Evolutionary conservation across 2,329 filamentous ascomycete species (phyloP), one percentile per base, ranked within the genome.

Genomic region (Bipolaris oryzae): DNA sequence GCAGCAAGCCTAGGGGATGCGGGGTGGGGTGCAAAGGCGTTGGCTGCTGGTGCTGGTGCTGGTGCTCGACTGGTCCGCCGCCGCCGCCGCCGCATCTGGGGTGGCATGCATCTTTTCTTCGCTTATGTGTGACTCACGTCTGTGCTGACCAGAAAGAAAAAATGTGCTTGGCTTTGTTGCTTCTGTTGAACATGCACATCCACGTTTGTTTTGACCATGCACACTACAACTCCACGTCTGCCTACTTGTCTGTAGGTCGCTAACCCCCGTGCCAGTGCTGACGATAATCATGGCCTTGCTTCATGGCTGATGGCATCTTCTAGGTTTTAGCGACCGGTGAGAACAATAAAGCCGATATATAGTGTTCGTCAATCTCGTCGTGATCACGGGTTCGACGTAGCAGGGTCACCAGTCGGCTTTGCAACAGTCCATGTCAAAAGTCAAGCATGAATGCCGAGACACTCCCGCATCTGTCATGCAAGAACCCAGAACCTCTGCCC

Each of bases 101-200:
- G 50, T 46, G 47, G 53, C 59, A 41, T 55, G 34, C 46, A 33
- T 54, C 46, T 53, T 58, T 58, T 53, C 46, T 54, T 60, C 59
- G 64, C 54, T 34, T 60, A 68, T 68, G 65, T 60, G 66, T 68
- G 65, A 68, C 65, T 68, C 65, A 68, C 56, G 56, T 39, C 44
- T 49, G 56, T 51, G 57, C 57, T 64, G 59, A 64, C 64, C 59
- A 59, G 59, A 55, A 59, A 55, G 48, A 43, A 56, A 57, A 57
- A 48, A 59, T 58, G 55, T 56, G 48, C 38, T 31, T 50, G 38
- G 28, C 48, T 33, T 25, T 16, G 41, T 37, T 35, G 28, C 7
- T 52, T 60, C 53, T 53, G 51, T 33, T 57, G 55, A 57, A 56
- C 60, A 61, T 62, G 47, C 42, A 39, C 50, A n/a, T 51, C 25